Conservation (phyloP, 192 early-diverging fungal genomes). For the Entomortierella chlamydospora region DNA sequence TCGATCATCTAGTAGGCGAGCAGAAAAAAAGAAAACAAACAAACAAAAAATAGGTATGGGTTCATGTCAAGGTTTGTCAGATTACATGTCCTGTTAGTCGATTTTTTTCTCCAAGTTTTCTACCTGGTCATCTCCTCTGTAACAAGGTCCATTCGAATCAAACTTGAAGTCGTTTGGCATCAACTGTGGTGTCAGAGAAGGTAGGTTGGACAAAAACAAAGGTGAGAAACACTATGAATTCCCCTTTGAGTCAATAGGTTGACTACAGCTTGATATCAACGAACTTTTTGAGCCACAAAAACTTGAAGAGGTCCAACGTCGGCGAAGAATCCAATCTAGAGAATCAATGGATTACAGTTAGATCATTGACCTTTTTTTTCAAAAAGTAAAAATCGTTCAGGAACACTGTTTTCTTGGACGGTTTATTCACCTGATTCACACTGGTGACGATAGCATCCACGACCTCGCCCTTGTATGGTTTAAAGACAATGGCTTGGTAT, state of each 20-base stretch:
- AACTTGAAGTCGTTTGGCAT: conserved; percentile 92
- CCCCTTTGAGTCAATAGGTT: conserved; percentile 58
- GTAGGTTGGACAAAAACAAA: not conserved
- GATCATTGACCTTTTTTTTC: too few relatives aligned
- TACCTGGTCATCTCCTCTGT: conserved; percentile 79
- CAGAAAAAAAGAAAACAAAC: not conserved
- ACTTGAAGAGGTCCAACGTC: conserved; percentile 94
- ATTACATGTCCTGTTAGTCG: not conserved
- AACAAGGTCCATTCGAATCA: conserved; percentile 83
- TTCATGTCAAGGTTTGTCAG: not conserved
- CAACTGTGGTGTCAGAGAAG: conserved; percentile 58
- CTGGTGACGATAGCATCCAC: conserved; percentile 90
- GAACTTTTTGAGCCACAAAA: conserved; percentile 86
- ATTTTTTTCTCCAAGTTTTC: not conserved
- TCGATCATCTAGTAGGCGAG: conserved; percentile 74
- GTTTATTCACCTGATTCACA: conserved; percentile 82
- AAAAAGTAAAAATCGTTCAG: not conserved
- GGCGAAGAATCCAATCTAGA: conserved; percentile 90
- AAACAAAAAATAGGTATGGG: not conserved
- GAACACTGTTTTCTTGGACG: too few relatives aligned
- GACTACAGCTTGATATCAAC: conserved; percentile 61
- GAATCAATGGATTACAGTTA: not conserved
- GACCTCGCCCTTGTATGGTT: conserved; percentile 97
- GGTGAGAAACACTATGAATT: not conserved
- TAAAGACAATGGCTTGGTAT: conserved; percentile 96